These are phyloP conservation scores for Lachnellula subtilissima DNA, from an alignment of 2,329 filamentous ascomycete genomes.

Conservation along the genomic window DNA sequence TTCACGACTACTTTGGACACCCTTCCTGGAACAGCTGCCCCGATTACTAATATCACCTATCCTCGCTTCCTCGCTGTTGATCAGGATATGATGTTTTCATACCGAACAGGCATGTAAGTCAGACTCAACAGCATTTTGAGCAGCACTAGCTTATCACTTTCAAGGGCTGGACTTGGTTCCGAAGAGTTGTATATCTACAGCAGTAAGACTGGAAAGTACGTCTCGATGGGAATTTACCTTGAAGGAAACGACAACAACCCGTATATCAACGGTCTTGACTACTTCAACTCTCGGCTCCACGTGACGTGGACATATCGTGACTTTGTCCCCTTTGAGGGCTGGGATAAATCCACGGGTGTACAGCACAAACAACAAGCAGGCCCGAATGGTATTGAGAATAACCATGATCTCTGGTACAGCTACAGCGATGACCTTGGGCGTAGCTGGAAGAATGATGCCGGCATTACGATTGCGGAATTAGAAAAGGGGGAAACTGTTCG, in stretches of 20 bases:
- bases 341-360: conserved; percentile 3
- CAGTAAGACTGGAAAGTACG: conserved; percentile 16
- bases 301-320: conserved; percentile 28
- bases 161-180: conserved; percentile 24
- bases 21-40: conserved; percentile 18
- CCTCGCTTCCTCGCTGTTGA: conserved; percentile 25
- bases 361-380: conserved; percentile 28
- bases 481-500: conserved; percentile 9
- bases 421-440: conserved; percentile 21
- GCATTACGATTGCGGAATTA: conserved; percentile 14
- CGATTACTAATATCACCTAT: conserved; percentile 24
- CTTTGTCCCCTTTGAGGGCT: conserved; percentile 12
- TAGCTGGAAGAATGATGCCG: conserved; percentile 20
- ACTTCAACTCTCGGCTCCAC: conserved; percentile 15
- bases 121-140: no score
- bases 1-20: conserved; percentile 18
- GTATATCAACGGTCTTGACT: conserved; percentile 26
- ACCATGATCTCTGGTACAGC: conserved; percentile 24
- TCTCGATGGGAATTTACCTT: conserved; percentile 21
- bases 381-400: conserved; percentile 26
- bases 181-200: conserved; percentile 23
- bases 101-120: conserved; percentile 26
- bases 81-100: conserved; percentile 22
- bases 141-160: neutral
- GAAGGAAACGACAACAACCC: conserved; percentile 24